Base-by-base conservation (phyloP, 352 stramenopile genomes). In the Globisporangium canariense region DNA sequence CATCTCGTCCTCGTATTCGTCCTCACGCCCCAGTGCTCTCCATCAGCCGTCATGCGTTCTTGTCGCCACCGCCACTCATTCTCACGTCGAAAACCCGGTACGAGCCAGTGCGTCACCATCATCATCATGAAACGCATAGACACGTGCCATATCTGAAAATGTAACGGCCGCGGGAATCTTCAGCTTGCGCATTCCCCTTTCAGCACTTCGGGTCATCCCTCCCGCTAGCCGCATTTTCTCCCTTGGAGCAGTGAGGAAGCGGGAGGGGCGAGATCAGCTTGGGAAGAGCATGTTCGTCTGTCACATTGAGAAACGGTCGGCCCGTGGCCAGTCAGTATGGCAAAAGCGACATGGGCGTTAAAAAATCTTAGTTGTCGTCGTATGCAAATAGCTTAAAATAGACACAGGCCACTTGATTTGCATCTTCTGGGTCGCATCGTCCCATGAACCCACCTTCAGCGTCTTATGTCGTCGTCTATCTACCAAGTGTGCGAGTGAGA, bases 41-140 rank as follows among this genome's bases (percentile, higher is more conserved):
- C 52, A 43, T 14, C 52, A 45, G 32, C 32, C 38, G 18, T 4
- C 32, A 36, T 3, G 30, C 45, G 43, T 18, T 16, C 43, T 22
- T 22, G 41, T 46, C 36, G 32, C 30, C 6, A 14, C 28, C 52
- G n/a, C 52, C 52, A 58, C 25, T 58, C 52, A 41, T 58, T 58
- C 25, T n/a, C 30, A 4, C n/a, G 50, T 34, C 13, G 30, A 36
- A 58, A 58, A 58, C 18, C 52, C 52, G 32, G 30, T 58, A 58
- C 52, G 32, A 58, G 52, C 52, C 52, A 58, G 52, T 58, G 32
- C 52, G 41, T 58, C 52, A 10, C 38, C 51, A 22, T 25, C 43
- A 13, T 25, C n/a, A 14, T 62, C 56, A 54, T 28, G 57, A 36
- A 58, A 57, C 58, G 28, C 58, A 64, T 50, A 64, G 58, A 64